phyloP scores from a whole-genome alignment of 257 asterid genomes.

The Solanum lycopersicoides region DNA sequence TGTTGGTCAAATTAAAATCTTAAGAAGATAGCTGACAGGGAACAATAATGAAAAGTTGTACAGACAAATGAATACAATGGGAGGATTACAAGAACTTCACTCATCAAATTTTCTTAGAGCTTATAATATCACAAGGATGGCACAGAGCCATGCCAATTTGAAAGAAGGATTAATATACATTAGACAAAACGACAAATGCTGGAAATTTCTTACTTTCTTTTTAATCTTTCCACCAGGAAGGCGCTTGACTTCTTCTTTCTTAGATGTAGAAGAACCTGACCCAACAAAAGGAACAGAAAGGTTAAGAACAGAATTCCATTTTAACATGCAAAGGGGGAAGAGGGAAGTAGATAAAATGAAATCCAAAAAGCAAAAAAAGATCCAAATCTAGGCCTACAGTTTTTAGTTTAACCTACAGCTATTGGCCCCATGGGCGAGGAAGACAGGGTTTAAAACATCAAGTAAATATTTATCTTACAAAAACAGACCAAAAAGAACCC shows the following conservation, averaged over 20 bases:
- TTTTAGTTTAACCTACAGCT: background rate
- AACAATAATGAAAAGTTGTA: background rate
- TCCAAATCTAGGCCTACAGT: background rate
- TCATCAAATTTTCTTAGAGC: background rate
- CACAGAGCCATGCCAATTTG: background rate
- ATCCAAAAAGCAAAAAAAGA: background rate
- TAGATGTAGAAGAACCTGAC: conserved; percentile 75
- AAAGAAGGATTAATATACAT: background rate
- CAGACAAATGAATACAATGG: background rate
- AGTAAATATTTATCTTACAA: background rate
- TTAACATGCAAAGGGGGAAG: background rate
- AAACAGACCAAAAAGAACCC: background rate
- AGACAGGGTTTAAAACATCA: background rate
- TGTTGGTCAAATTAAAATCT: background rate
- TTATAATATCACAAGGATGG: background rate
- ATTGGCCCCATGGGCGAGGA: background rate
- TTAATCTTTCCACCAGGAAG: conserved; percentile 97
- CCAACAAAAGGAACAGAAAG: conserved; percentile 14
- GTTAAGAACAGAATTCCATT: background rate
- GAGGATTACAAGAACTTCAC: background rate
- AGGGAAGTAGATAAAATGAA: background rate
- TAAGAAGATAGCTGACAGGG: background rate
- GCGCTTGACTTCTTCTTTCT: conserved; percentile 83
- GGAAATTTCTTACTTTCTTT: conserved; percentile 59
- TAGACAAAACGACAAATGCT: background rate